These are phyloP conservation scores for Torrubiellomyces zombiae DNA, from an alignment of 2,329 filamentous ascomycete genomes.

Conservation along the genomic window DNA sequence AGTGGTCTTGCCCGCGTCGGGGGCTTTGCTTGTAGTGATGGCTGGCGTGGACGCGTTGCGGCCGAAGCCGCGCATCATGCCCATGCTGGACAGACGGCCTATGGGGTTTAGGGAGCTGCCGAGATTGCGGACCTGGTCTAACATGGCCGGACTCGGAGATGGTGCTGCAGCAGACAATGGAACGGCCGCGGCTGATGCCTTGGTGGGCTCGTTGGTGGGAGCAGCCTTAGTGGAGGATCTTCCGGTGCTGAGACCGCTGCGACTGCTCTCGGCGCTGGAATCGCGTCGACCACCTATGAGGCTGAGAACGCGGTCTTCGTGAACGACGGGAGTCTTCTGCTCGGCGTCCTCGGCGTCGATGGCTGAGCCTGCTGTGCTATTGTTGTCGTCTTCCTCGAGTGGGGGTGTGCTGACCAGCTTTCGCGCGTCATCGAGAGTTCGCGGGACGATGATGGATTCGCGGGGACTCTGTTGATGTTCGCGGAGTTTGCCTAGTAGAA, in stretches of 20 bases:
- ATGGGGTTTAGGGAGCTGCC: constrained; percentile 72
- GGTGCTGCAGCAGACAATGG: constrained; percentile 20
- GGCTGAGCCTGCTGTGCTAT: constrained; percentile 38
- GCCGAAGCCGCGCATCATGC: constrained; percentile 61
- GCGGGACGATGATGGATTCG: constrained; percentile 49
- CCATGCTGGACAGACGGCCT: constrained; percentile 57
- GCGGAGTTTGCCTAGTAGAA: constrained; percentile 74
- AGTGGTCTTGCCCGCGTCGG: constrained; percentile 19
- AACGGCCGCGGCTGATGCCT: constrained; percentile 5
- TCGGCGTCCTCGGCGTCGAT: constrained; percentile 24
- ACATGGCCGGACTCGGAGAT: constrained; percentile 41
- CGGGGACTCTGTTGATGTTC: constrained; percentile 39
- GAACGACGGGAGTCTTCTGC: constrained; percentile 13
- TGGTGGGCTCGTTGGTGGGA: constrained; percentile 27
- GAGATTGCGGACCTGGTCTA: constrained; percentile 70
- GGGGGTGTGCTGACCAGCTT: constrained; percentile 67
- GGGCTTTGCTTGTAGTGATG: constrained; percentile 18
- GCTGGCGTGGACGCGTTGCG: constrained; percentile 26
- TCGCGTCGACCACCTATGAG: constrained; percentile 63
- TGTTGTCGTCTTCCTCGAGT: constrained; percentile 44
- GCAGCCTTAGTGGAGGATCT: constrained; percentile 44
- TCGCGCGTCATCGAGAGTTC: constrained; percentile 81
- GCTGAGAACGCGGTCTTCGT: constrained; percentile 51
- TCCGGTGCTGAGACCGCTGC: constrained; percentile 46
- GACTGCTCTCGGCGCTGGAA: constrained; percentile 57